Conservation (phyloP, 2,329 filamentous ascomycete genomes). For the Arthrobotrys sinensis region DNA sequence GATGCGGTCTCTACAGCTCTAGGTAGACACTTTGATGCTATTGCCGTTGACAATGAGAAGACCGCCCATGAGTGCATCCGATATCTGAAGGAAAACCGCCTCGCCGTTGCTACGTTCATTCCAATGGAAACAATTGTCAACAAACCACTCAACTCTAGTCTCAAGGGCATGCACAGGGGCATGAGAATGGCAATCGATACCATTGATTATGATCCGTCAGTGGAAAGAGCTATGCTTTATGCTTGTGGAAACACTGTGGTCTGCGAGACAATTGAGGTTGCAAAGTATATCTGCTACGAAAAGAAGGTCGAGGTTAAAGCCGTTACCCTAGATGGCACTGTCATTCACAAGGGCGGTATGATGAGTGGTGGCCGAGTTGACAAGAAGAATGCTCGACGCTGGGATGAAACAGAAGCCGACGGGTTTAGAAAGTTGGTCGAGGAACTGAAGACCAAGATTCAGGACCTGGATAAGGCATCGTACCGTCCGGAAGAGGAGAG, state of each 20-base stretch:
- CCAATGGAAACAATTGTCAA: slow-evolving; percentile 98
- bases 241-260: slow-evolving; percentile 96
- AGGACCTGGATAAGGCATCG: slow-evolving; percentile 82
- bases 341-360: slow-evolving; percentile 95
- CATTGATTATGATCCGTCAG: slow-evolving; percentile 89
- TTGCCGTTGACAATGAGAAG: slow-evolving; percentile 95
- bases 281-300: slow-evolving; percentile 90
- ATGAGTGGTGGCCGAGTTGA: slow-evolving; percentile 95
- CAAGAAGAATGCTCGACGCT: slow-evolving; percentile 82
- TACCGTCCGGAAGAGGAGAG: slow-evolving; percentile 83
- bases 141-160: slow-evolving; percentile 86
- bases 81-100: slow-evolving; percentile 90
- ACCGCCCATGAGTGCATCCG: slow-evolving; percentile 94
- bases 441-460: slow-evolving; percentile 74
- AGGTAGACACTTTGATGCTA: slow-evolving; percentile 91
- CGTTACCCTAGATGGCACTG: slow-evolving; percentile 92
- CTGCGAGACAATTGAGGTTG: slow-evolving; percentile 87
- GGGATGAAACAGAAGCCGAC: slow-evolving; percentile 91
- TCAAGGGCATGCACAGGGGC: slow-evolving; percentile 89
- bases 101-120: slow-evolving; percentile 91
- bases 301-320: slow-evolving; percentile 90
- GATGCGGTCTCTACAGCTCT: slow-evolving; percentile 93
- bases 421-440: slow-evolving; percentile 80
- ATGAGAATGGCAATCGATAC: slow-evolving; percentile 93
- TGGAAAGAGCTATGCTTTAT: slow-evolving; percentile 93